These are phyloP conservation scores for Pilatotrama ljubarskyi DNA, from an alignment of 768 basidiomycete genomes.

Conservation along the genomic window DNA sequence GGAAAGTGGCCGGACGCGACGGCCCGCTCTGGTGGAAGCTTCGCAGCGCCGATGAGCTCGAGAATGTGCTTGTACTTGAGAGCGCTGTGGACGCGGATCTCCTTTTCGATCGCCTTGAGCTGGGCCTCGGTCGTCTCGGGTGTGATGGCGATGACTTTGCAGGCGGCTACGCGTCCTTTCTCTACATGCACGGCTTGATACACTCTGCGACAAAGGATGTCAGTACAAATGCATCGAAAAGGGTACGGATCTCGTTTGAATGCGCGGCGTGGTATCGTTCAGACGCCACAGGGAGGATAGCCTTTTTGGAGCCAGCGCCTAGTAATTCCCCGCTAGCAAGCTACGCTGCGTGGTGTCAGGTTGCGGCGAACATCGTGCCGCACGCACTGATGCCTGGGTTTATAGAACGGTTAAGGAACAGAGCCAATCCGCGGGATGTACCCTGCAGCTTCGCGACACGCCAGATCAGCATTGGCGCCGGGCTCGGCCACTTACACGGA, in stretches of 20 bases:
- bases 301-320: neutral
- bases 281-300: neutral
- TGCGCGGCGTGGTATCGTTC: too few relatives aligned
- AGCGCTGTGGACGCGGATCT: slow-evolving; percentile 84
- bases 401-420: too few relatives aligned
- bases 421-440: too few relatives aligned
- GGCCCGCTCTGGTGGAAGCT: slow-evolving; percentile 37
- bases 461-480: neutral
- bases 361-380: too few relatives aligned
- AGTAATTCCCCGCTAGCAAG: too few relatives aligned
- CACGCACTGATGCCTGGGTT: too few relatives aligned
- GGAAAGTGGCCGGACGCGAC: slow-evolving; percentile 52
- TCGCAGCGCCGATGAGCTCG: slow-evolving; percentile 76
- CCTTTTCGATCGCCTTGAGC: slow-evolving; percentile 84
- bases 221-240: too few relatives aligned
- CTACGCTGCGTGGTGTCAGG: too few relatives aligned
- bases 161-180: slow-evolving; percentile 74
- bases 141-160: slow-evolving; percentile 77
- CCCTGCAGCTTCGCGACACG: neutral
- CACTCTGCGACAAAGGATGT: too few relatives aligned
- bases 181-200: slow-evolving; percentile 76
- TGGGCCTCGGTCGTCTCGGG: slow-evolving; percentile 63
- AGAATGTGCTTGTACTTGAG: slow-evolving; percentile 81
- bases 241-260: too few relatives aligned
- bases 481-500: slow-evolving; percentile 70